phyloP scores from a whole-genome alignment of 2,329 filamentous ascomycete species.

The Aspergillus alliaceus region DNA sequence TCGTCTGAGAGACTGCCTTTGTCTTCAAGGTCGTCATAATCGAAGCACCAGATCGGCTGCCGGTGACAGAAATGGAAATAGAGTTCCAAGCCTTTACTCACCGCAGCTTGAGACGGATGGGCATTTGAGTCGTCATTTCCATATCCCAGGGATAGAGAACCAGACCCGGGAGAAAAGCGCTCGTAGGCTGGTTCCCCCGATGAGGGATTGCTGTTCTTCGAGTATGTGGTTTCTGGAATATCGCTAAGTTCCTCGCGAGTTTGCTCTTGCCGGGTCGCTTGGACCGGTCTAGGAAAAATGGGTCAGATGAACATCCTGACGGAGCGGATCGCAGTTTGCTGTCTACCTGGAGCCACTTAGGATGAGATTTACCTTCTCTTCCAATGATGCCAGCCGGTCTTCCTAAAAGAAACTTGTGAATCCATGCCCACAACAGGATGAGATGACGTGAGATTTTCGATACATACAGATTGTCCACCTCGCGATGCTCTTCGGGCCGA shows the following conservation, averaged over 20 bases:
- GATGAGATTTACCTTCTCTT: slow-evolving; percentile 55
- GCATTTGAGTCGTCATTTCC: slow-evolving; percentile 25
- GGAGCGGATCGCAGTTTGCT: background rate
- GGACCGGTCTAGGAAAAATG: background rate
- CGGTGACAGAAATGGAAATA: slow-evolving; percentile 40
- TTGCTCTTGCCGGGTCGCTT: slow-evolving; percentile 7
- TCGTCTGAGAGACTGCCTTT: slow-evolving; percentile 31
- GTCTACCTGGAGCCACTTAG: slow-evolving; percentile 44
- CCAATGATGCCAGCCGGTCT: slow-evolving; percentile 52
- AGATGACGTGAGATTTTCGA: background rate
- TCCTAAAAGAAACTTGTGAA: slow-evolving; percentile 36
- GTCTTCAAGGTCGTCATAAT: slow-evolving; percentile 32
- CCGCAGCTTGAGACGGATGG: slow-evolving; percentile 20
- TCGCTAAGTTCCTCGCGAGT: slow-evolving; percentile 11
- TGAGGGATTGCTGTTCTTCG: slow-evolving; percentile 16
- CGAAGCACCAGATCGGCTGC: slow-evolving; percentile 41
- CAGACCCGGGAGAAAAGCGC: slow-evolving; percentile 10
- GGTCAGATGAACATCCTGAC: slow-evolving; percentile 17
- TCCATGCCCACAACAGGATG: background rate
- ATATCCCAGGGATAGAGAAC: slow-evolving; percentile 22
- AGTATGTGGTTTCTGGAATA: slow-evolving; percentile 15
- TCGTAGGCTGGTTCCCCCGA: slow-evolving; percentile 19
- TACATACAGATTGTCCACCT: slow-evolving; percentile 47
- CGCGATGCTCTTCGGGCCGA: slow-evolving; percentile 39
- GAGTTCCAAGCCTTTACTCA: slow-evolving; percentile 30